phyloP scores from a whole-genome alignment of 345 rosid genomes.

The Adansonia digitata region DNA sequence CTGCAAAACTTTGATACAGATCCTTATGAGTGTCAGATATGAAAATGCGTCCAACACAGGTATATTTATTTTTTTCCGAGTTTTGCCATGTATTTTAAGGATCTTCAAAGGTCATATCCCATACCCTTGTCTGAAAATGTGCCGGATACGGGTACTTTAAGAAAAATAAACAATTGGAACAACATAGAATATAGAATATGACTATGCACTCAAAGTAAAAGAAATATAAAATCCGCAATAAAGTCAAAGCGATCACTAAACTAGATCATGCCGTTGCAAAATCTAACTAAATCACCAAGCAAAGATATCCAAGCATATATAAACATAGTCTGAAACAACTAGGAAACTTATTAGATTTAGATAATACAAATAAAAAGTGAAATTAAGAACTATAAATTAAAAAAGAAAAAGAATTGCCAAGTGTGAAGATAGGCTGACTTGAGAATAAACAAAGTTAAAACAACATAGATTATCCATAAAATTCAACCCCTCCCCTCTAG shows the following conservation, averaged over 20 bases:
- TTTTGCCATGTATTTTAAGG: no score
- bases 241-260: not conserved
- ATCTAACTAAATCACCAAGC: conserved; percentile 6
- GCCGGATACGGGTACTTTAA: no score
- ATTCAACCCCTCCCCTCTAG: conserved; percentile 12
- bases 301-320: not conserved
- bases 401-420: not conserved
- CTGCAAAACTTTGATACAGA: not conserved
- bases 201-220: not conserved
- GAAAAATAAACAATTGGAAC: no score
- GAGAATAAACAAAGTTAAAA: conserved; percentile 33
- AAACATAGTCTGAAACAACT: not conserved
- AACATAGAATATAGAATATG: no score
- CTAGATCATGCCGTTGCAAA: not conserved
- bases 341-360: not conserved
- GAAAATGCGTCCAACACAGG: no score
- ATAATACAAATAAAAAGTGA: not conserved
- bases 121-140: no score
- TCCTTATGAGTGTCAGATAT: no score
- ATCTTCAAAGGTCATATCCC: no score
- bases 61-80: no score
- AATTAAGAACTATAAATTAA: not conserved
- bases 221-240: not conserved
- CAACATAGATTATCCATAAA: conserved; percentile 37
- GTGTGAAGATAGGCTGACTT: conserved; percentile 20